Base-by-base conservation (phyloP, 2,329 filamentous ascomycete species). In the Claviceps arundinis region DNA sequence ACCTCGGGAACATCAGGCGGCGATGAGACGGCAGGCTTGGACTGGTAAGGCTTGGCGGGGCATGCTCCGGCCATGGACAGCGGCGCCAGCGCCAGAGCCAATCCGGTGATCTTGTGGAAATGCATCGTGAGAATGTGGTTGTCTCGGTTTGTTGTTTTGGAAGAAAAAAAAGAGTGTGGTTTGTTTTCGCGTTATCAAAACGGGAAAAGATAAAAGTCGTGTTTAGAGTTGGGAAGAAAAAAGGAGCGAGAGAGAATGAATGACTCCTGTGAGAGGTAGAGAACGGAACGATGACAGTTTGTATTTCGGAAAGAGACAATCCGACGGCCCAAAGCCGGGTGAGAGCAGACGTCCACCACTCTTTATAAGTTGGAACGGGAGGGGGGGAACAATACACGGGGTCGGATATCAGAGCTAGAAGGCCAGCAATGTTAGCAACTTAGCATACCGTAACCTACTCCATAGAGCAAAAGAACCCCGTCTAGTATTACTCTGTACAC, bases 41-140 rank as follows among this genome's bases (percentile, higher is more conserved):
- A 3, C 5, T n/a, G 16, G 22, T 9, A 2, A 5, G 11, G 11
- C 13, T 45, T 7, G 5, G 6, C 24, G 1, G 16, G 4, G 17
- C 5, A 47, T 4, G 30, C 30, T 6, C n/a, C 17, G 2, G 46
- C 37, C 34, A 40, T 40, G 46, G 47, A 19, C 22, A 42, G 38
- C 17, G 47, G 37, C 37, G 38, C 47, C 47, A 43, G 47, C 37
- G 38, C 47, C 47, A 49, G 14, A 42, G 47, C 38, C 24, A 42
- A n/a, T 8, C 60, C 59, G 11, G 59, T 59, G 11, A 56, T 56
- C 52, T 60, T 55, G 45, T 60, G 60, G 9, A 62, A 59, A 47
- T 61, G 47, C 61, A 64, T 63, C 7, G 7, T 30, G 26, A 7
- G 9, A 30, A 30, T 26, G 22, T 11, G 13, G 34, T 8, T 11